phyloP scores from a whole-genome alignment of 73 alveolate genomes.

The Paramecium primaurelia region DNA sequence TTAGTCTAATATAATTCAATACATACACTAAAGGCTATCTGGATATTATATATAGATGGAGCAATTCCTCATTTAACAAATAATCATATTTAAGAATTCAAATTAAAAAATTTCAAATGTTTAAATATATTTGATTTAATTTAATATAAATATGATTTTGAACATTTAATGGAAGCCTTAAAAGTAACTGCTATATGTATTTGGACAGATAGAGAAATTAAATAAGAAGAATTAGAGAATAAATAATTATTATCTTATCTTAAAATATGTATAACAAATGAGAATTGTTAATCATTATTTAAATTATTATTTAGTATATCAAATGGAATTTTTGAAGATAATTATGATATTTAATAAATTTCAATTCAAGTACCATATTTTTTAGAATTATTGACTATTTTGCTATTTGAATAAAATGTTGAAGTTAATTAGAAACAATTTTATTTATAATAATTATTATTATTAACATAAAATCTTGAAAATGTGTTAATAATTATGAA shows the following conservation, averaged over 20 bases:
- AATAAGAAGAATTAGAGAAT: background rate
- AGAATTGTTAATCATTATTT: background rate
- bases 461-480: background rate
- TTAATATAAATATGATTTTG: background rate
- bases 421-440: background rate
- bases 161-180: background rate
- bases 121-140: background rate
- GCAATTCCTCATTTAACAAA: background rate
- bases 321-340: background rate
- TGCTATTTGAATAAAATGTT: constrained; percentile 2
- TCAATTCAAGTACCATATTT: background rate
- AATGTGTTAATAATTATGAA: background rate
- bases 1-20: background rate
- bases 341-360: background rate
- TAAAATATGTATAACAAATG: background rate
- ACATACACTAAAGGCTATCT: background rate
- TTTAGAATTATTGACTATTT: background rate
- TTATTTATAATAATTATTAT: background rate
- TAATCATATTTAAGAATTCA: background rate
- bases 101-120: background rate
- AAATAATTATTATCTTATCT: background rate
- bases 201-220: background rate
- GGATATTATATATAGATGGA: background rate
- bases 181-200: background rate
- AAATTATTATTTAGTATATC: background rate